phyloP scores from a whole-genome alignment of 345 rosid genomes.

The Lepidium sativum region DNA sequence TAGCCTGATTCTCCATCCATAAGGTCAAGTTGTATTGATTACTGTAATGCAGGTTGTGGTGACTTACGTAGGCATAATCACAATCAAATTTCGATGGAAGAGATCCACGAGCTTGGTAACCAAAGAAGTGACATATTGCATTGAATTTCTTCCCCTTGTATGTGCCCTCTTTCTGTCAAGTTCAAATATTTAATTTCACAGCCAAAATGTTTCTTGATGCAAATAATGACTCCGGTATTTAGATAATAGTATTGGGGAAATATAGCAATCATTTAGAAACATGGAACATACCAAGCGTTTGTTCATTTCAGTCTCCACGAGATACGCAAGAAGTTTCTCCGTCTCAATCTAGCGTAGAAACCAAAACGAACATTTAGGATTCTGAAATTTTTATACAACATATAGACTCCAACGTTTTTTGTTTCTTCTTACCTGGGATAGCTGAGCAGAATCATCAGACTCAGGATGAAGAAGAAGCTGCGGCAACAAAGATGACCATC shows the following conservation, averaged over 20 bases:
- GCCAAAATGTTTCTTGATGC: background rate
- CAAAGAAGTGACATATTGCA: conserved; percentile 97
- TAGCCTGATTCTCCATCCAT: background rate
- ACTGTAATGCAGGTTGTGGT: background rate
- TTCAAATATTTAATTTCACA: conserved; percentile 12
- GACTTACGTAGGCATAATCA: conserved; percentile 90
- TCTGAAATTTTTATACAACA: background rate
- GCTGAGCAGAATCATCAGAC: conserved; percentile 99
- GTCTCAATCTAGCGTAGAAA: conserved; percentile 72
- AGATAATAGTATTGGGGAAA: background rate
- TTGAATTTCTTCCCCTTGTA: conserved; percentile 93
- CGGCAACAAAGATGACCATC: conserved; percentile 25
- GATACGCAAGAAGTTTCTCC: conserved; percentile 93
- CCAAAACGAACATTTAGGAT: conserved; percentile 17
- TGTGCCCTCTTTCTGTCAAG: conserved; percentile 69
- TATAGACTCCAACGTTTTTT: background rate
- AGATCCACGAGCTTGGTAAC: conserved; percentile 99
- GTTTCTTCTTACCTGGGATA: conserved; percentile 68
- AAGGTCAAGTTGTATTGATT: background rate
- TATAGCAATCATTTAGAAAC: background rate
- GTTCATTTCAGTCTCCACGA: conserved; percentile 92
- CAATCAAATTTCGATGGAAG: conserved; percentile 96
- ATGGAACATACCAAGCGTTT: conserved; percentile 53
- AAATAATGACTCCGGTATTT: background rate
- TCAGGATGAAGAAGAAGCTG: conserved; percentile 93